Percentiles rank a stretch among this genome's conserved stretches.
phyloP scores from a whole-genome alignment of 164 flowering plant species.

The Magnolia changhungtana region DNA sequence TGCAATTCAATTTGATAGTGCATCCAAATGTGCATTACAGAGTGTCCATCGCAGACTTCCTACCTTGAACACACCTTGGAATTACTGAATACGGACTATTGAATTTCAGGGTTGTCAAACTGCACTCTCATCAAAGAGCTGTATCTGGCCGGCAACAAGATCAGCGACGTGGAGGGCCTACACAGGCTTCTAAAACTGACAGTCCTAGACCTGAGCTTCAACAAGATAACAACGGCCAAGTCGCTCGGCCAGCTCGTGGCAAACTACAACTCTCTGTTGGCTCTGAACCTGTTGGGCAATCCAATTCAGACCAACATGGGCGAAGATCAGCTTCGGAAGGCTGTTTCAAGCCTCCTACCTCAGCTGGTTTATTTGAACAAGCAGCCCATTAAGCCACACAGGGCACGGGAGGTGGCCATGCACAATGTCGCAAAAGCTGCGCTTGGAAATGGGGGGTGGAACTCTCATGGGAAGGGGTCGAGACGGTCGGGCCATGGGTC shows the following conservation, averaged over 20 bases:
- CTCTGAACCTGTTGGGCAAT: slow-evolving; percentile 80
- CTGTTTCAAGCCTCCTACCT: slow-evolving; percentile 72
- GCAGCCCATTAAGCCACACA: slow-evolving; percentile 73
- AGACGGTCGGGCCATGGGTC: slow-evolving; percentile 39
- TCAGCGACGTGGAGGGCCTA: slow-evolving; percentile 82
- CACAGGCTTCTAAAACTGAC: slow-evolving; percentile 82
- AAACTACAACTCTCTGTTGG: slow-evolving; percentile 67
- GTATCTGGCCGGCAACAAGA: slow-evolving; percentile 90
- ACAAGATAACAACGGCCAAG: slow-evolving; percentile 86
- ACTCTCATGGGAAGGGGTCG: slow-evolving; percentile 36
- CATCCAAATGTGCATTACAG: too few species aligned
- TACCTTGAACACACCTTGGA: too few species aligned
- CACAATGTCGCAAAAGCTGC: slow-evolving; percentile 74
- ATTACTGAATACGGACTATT: background rate
- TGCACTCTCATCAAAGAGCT: slow-evolving; percentile 83
- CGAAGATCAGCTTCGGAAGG: slow-evolving; percentile 75
- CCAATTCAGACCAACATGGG: slow-evolving; percentile 73
- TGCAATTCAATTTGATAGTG: too few species aligned
- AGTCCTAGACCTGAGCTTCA: slow-evolving; percentile 87
- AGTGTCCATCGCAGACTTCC: too few species aligned
- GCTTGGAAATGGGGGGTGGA: slow-evolving; percentile 42
- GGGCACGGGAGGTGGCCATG: slow-evolving; percentile 57
- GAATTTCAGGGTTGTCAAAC: slow-evolving; percentile 58
- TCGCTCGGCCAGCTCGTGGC: slow-evolving; percentile 87
- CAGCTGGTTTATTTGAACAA: slow-evolving; percentile 77